phyloP scores from a whole-genome alignment of 208 protist species.

The Crithidia sp. region DNA sequence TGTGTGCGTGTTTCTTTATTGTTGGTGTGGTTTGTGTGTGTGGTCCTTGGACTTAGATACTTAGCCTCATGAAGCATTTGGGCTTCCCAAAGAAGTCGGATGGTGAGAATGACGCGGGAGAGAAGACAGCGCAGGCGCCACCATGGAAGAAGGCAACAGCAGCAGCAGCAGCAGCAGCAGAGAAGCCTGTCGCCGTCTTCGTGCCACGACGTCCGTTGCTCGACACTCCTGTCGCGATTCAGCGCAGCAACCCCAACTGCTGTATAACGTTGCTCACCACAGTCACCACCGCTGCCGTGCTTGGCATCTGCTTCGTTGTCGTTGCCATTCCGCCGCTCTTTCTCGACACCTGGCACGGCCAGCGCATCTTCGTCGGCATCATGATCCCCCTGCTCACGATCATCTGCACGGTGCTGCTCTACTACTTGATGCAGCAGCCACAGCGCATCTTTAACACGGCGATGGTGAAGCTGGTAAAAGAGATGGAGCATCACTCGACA shows the following conservation, averaged over 20 bases:
- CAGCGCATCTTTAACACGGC: constrained; percentile 37
- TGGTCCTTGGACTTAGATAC: background rate
- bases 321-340: constrained; percentile 58
- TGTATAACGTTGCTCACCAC: constrained; percentile 23
- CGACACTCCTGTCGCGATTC: background rate
- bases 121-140: background rate
- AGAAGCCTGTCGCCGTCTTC: constrained; percentile 12
- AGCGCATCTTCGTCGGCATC: constrained; percentile 48
- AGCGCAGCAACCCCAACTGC: constrained; percentile 20
- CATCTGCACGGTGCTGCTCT: constrained; percentile 46
- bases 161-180: background rate
- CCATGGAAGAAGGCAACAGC: background rate
- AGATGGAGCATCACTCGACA: constrained; percentile 35
- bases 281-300: constrained; percentile 31
- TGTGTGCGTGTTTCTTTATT: too few relatives aligned
- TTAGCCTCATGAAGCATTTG: background rate
- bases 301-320: constrained; percentile 43
- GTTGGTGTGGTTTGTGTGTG: background rate
- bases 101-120: background rate
- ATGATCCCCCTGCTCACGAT: constrained; percentile 59
- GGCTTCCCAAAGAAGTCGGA: background rate
- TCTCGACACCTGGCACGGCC: constrained; percentile 16
- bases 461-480: constrained; percentile 32
- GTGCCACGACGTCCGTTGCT: constrained; percentile 19
- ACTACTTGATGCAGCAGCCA: constrained; percentile 45